A percentile compares a stretch with the other conserved stretches of the same genome.
Conservation (phyloP, 257 asterid species). For the Thymus mandschuricus region DNA sequence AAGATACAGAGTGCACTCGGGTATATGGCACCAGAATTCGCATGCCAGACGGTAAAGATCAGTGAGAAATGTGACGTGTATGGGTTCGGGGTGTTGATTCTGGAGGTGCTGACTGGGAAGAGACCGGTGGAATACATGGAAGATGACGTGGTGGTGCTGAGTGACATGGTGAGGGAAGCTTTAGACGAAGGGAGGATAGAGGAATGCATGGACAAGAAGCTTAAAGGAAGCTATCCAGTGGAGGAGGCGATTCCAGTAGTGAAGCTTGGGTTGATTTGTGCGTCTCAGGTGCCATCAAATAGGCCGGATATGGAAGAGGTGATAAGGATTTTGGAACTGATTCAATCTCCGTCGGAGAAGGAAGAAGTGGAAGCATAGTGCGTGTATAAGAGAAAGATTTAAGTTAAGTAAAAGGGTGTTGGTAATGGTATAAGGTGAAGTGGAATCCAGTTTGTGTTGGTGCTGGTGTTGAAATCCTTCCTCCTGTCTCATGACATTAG, state of each 20-base stretch:
- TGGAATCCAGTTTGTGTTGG: slow-evolving; percentile 47
- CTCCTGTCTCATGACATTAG: slow-evolving; percentile 6
- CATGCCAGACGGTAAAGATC: slow-evolving; percentile 79
- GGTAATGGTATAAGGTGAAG: slow-evolving; percentile 41
- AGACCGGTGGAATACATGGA: slow-evolving; percentile 87
- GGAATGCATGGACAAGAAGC: slow-evolving; percentile 64
- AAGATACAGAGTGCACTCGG: slow-evolving; percentile 90
- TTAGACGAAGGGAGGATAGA: slow-evolving; percentile 71
- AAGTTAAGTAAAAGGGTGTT: slow-evolving; percentile 15
- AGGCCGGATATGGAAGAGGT: slow-evolving; percentile 91
- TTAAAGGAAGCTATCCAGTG: slow-evolving; percentile 50
- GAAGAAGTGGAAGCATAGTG: slow-evolving; percentile 48
- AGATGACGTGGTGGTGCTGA: slow-evolving; percentile 78
- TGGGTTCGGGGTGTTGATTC: slow-evolving; percentile 72
- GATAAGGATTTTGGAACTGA: slow-evolving; percentile 68
- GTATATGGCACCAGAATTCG: slow-evolving; percentile 88
- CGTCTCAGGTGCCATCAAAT: slow-evolving; percentile 86
- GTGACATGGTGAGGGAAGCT: slow-evolving; percentile 78
- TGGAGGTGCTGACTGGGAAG: slow-evolving; percentile 75
- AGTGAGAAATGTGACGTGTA: slow-evolving; percentile 86
- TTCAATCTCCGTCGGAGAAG: slow-evolving; percentile 53
- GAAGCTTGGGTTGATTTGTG: slow-evolving; percentile 78
- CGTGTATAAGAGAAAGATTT: slow-evolving; percentile 2
- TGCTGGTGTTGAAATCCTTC: slow-evolving; percentile 12
- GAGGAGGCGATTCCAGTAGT: slow-evolving; percentile 81